Conservation (phyloP, 192 early-diverging fungal genomes). For the Linnemannia hyalina region DNA sequence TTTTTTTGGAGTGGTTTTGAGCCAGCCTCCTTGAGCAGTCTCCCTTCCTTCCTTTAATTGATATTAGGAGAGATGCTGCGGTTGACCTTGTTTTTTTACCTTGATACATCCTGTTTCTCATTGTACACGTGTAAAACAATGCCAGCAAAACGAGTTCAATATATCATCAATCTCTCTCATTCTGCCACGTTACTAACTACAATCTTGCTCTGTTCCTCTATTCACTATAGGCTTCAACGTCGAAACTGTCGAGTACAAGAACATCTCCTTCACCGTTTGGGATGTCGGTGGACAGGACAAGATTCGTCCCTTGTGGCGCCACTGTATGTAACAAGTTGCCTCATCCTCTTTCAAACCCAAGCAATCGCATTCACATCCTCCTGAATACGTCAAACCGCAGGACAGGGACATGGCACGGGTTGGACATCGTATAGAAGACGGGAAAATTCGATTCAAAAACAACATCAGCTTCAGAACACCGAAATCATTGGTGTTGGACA, state of each 20-base stretch:
- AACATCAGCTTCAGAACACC: background rate
- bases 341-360: background rate
- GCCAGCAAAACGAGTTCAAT: background rate
- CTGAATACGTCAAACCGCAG: background rate
- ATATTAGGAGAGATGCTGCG: background rate
- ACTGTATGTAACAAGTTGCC: constrained; percentile 75
- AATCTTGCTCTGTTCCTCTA: background rate
- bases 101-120: background rate
- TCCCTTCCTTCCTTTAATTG: background rate
- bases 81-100: background rate
- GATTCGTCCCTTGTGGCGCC: constrained; percentile 98
- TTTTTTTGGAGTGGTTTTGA: constrained; percentile 3
- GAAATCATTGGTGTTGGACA: background rate
- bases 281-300: constrained; percentile 99
- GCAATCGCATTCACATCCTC: background rate
- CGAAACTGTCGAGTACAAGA: constrained; percentile 98
- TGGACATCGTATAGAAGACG: background rate
- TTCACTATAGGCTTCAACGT: constrained; percentile 90
- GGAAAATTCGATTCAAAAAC: background rate
- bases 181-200: constrained; percentile 2
- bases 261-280: constrained; percentile 98
- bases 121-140: background rate
- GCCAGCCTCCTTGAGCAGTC: constrained; percentile 13
- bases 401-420: background rate
- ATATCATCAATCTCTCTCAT: background rate